phyloP scores from a whole-genome alignment of 1,284 basidiomycete species.

The Takashimella tepidaria region DNA sequence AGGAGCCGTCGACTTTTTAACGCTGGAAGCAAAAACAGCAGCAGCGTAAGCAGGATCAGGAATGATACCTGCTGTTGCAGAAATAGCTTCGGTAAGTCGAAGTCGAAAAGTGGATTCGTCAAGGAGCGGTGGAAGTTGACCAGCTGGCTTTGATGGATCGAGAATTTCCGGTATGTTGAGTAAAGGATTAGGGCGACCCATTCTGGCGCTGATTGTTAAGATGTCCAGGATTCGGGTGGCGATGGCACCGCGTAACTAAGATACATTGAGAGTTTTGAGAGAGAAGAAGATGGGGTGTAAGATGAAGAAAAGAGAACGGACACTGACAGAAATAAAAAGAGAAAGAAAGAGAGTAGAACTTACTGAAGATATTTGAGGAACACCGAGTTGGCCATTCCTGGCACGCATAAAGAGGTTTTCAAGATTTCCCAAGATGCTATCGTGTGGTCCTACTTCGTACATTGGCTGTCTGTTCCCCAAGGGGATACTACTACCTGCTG shows the following conservation, averaged over 20 bases:
- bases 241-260: neutral
- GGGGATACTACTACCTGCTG: too few species aligned
- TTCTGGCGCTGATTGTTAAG: constrained; percentile 19
- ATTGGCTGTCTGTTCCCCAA: too few species aligned
- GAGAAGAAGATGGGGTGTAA: too few species aligned
- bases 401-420: neutral
- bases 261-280: neutral
- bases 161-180: constrained; percentile 21
- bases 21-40: constrained; percentile 1
- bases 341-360: too few species aligned
- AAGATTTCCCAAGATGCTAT: neutral
- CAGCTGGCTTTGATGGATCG: constrained; percentile 15
- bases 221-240: constrained; percentile 8
- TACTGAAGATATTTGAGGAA: neutral
- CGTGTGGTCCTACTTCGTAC: neutral
- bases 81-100: constrained; percentile 9
- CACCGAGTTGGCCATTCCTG: neutral
- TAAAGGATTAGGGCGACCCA: constrained; percentile 14
- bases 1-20: constrained; percentile 3
- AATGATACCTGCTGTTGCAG: constrained; percentile 7
- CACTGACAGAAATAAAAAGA: too few species aligned
- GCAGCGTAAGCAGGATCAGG: constrained; percentile 13
- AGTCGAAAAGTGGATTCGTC: constrained; percentile 13
- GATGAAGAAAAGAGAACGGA: too few species aligned
- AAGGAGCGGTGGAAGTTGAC: constrained; percentile 12